Conservation (phyloP, 2,329 filamentous ascomycete species). For the Byssochlamys sp. region DNA sequence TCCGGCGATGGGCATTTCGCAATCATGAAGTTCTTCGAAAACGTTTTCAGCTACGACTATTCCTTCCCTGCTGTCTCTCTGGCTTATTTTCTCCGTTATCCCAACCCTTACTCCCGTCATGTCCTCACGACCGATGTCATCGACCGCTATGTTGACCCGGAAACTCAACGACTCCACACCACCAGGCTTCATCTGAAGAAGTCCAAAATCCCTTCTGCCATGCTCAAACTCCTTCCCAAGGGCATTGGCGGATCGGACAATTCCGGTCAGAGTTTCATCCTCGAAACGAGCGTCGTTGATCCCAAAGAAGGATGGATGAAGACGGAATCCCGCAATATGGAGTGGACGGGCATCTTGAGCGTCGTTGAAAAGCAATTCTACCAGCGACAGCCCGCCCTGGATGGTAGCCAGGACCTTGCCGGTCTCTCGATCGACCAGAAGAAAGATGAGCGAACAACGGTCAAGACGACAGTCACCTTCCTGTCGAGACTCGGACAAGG, state of each 20-base stretch:
- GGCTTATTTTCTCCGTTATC: constrained; percentile 60
- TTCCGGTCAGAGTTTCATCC: constrained; percentile 53
- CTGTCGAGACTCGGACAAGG: constrained; percentile 52
- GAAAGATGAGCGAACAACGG: constrained; percentile 43
- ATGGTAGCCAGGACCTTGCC: constrained; percentile 13
- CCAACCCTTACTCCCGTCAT: constrained; percentile 57
- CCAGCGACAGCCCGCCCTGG: constrained; percentile 33
- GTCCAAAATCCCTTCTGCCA: constrained; percentile 52
- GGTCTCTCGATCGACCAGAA: constrained; percentile 29
- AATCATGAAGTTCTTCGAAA: constrained; percentile 46
- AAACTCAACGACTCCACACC: constrained; percentile 51
- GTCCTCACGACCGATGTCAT: constrained; percentile 59
- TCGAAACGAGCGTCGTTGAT: constrained; percentile 55
- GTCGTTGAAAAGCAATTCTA: constrained; percentile 55
- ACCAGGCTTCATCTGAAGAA: constrained; percentile 54
- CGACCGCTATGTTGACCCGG: constrained; percentile 51
- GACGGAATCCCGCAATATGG: constrained; percentile 55
- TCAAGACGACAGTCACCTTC: constrained; percentile 53
- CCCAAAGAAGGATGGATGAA: constrained; percentile 57
- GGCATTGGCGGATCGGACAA: constrained; percentile 49
- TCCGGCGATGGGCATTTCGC: constrained; percentile 10
- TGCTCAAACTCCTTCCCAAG: constrained; percentile 52
- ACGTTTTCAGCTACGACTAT: constrained; percentile 53
- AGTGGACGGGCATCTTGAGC: constrained; percentile 56
- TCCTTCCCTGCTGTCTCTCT: constrained; percentile 57